Evolutionary conservation across 2,329 filamentous ascomycete genomes (phyloP), one percentile per base, ranked within the genome.

Genomic region (Sclerotinia nivalis): DNA sequence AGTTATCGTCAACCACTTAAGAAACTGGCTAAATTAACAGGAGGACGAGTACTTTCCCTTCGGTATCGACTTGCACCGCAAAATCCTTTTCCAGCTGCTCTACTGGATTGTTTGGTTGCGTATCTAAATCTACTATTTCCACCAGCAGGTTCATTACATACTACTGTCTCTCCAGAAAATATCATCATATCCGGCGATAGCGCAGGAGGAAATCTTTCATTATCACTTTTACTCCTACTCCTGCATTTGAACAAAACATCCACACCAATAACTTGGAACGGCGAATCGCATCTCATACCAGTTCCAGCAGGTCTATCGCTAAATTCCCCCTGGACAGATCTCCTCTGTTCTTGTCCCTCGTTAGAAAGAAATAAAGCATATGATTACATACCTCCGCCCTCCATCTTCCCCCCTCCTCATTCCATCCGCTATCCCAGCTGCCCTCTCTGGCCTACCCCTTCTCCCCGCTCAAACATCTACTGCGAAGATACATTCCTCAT

Each of bases 1-100:
- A 89, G 88, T 0, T 89, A 93, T 76, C 87, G 92, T 2, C 78
- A 82, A 0, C 79, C 84, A 0, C 84, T 83, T 25, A 86, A 86
- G 71, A 86, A 84, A 65, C 81, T 95, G 20, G 90, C 91, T n/a
- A 88, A 89, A 76, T 77, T 89, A 69, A 89, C 87, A 0, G 85
- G 87, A 31, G 91, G 91, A 3, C 84, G 90, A 10, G 88, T 88
- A 50, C 95, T 78, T 56, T 71, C 62, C 28, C 88, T 94, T 7
- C 85, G 91, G 4, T 95, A 95, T 79, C 85, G 92, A 8, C 85
- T 96, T 3, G 87, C 91, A 12, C 92, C 92, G 0, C 89, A 93
- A 77, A 81, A 89, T 70, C 87, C 91, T 0, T 96, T 96, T 76
- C 92, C 92, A 0, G 83, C 90, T 0, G 90, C 91, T 1, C 79